phyloP scores from a whole-genome alignment of 208 protist genomes.

The Leishmania turanica region DNA sequence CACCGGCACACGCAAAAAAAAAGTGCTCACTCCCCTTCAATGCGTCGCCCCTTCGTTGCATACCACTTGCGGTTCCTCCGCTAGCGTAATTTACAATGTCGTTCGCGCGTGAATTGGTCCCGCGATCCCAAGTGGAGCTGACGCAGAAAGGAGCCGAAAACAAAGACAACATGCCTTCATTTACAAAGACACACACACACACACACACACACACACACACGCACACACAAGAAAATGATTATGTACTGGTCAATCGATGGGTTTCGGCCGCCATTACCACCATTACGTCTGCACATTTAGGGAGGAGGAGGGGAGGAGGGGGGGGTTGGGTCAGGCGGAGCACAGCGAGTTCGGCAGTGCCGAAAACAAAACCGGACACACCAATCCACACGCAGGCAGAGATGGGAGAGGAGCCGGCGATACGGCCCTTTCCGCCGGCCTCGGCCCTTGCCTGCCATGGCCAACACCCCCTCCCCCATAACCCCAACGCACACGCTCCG shows the following conservation, averaged over 20 bases:
- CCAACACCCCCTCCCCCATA: not conserved
- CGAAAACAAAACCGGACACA: not conserved
- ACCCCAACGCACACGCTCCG: not conserved
- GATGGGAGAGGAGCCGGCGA: not conserved
- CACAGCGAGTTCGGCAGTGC: not conserved
- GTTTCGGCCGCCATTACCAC: not conserved
- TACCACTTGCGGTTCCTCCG: not conserved
- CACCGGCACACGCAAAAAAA: not conserved
- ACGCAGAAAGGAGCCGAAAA: not conserved
- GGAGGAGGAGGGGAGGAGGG: not conserved
- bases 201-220: constrained; percentile 4
- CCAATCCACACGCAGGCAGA: not conserved
- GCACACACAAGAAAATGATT: not conserved
- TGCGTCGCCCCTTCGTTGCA: not conserved
- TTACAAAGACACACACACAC: constrained; percentile 7
- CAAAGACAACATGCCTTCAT: constrained; percentile 6
- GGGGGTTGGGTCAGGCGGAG: not conserved
- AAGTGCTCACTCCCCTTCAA: not conserved
- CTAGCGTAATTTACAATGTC: not conserved
- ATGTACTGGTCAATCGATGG: not conserved
- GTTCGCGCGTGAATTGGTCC: not conserved
- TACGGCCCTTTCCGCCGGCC: not conserved
- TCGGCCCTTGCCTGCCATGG: not conserved
- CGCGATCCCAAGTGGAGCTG: not conserved
- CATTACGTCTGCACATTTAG: not conserved